Evolutionary conservation across 805 yeast species (phyloP).

Genomic region (Hanseniaspora taiwanica): DNA sequence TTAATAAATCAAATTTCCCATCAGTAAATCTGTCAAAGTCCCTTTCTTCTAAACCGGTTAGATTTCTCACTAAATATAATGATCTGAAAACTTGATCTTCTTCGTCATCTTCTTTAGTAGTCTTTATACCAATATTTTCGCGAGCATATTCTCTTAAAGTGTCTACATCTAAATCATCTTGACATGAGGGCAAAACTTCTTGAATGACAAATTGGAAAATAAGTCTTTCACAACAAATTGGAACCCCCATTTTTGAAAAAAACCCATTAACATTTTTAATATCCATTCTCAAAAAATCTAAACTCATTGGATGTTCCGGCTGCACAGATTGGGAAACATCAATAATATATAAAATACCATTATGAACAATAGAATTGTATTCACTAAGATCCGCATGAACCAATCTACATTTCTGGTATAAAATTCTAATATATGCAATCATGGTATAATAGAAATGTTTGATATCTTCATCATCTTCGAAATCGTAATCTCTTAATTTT

Average conservation of each 20-base stretch:
- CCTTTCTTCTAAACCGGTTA: slow-evolving; percentile 79
- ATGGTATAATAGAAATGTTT: slow-evolving; percentile 61
- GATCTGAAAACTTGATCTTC: slow-evolving; percentile 86
- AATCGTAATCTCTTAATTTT: slow-evolving; percentile 70
- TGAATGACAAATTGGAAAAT: slow-evolving; percentile 68
- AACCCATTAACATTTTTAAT: slow-evolving; percentile 89
- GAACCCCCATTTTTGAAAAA: slow-evolving; percentile 60
- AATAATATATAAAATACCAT: slow-evolving; percentile 66
- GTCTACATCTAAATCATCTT: slow-evolving; percentile 15
- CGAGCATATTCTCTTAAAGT: slow-evolving; percentile 27
- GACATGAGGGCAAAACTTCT: slow-evolving; percentile 28
- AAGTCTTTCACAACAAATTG: slow-evolving; percentile 67
- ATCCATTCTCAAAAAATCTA: slow-evolving; percentile 94
- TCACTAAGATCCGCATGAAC: slow-evolving; percentile 97
- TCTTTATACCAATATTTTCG: slow-evolving; percentile 42
- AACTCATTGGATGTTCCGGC: slow-evolving; percentile 94
- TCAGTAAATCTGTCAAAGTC: slow-evolving; percentile 69
- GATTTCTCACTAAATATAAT: slow-evolving; percentile 58
- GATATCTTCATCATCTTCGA: slow-evolving; percentile 52
- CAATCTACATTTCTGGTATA: slow-evolving; percentile 77
- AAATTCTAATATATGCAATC: slow-evolving; percentile 70
- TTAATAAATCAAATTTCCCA: slow-evolving; percentile 72
- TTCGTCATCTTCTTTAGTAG: slow-evolving; percentile 37
- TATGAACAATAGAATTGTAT: slow-evolving; percentile 80
- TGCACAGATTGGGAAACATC: slow-evolving; percentile 97